These are phyloP conservation scores for Aspergillaceae sp. DNA, from an alignment of 2,329 filamentous ascomycete genomes.

Conservation along the genomic window DNA sequence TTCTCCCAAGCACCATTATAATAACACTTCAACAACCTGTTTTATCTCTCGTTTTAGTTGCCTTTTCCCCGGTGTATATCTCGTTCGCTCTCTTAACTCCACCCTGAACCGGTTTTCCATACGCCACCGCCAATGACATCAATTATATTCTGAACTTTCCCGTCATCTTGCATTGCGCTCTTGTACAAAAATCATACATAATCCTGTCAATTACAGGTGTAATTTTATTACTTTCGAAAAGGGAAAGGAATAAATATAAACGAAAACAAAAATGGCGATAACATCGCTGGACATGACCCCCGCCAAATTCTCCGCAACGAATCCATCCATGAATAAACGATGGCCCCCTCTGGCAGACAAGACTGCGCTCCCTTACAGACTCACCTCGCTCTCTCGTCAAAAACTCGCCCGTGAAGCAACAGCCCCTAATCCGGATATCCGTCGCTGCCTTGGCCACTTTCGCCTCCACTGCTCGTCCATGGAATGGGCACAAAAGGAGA, in stretches of 20 bases:
- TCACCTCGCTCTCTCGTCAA: conserved; percentile 28
- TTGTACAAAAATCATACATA: too few species aligned
- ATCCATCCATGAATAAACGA: conserved; percentile 23
- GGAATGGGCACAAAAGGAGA: conserved; percentile 27
- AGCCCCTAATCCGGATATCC: conserved; percentile 26
- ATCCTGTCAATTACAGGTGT: too few species aligned
- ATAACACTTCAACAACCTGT: background rate
- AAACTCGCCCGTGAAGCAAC: conserved; percentile 28
- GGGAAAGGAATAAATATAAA: too few species aligned
- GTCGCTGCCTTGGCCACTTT: conserved; percentile 28
- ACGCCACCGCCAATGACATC: background rate
- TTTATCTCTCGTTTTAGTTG: background rate
- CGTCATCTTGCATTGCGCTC: background rate
- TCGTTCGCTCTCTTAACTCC: background rate
- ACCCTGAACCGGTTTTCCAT: background rate
- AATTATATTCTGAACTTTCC: background rate
- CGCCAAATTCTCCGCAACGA: conserved; percentile 16
- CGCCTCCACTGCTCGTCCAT: conserved; percentile 26
- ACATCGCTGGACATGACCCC: conserved; percentile 11
- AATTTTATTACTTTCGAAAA: too few species aligned
- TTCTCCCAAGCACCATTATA: background rate
- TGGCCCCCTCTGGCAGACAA: conserved; percentile 30
- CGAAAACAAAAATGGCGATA: conserved; percentile 15
- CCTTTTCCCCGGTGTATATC: conserved; percentile 2
- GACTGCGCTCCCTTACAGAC: conserved; percentile 26